Conservation (phyloP, 108 stramenopile species). For the Fistulifera solaris region DNA sequence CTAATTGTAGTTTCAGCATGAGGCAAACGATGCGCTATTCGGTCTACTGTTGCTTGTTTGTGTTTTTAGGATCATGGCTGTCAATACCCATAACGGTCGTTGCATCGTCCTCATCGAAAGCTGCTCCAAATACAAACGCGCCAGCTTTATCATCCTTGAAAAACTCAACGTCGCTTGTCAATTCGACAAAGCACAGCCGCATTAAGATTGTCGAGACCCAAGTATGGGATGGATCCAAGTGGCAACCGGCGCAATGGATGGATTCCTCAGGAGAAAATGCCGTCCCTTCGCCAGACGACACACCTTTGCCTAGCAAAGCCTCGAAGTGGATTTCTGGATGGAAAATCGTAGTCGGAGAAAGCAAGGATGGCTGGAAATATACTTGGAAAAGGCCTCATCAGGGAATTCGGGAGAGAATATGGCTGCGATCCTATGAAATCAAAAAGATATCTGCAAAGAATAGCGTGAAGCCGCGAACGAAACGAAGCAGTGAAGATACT, state of each 20-base stretch:
- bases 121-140: too few species aligned
- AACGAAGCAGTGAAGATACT: background rate
- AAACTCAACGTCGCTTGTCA: background rate
- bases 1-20: too few species aligned
- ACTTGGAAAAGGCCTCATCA: slow-evolving; percentile 25
- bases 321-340: slow-evolving; percentile 56
- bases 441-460: background rate
- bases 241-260: slow-evolving; percentile 20
- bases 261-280: slow-evolving; percentile 25
- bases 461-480: slow-evolving; percentile 2
- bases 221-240: slow-evolving; percentile 27
- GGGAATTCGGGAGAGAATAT: slow-evolving; percentile 39
- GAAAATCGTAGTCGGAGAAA: slow-evolving; percentile 62
- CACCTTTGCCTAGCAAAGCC: slow-evolving; percentile 27
- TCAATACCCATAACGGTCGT: too few species aligned
- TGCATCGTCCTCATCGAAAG: too few species aligned
- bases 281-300: slow-evolving; percentile 13
- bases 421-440: slow-evolving; percentile 39
- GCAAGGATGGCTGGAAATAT: slow-evolving; percentile 73
- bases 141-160: too few species aligned
- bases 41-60: too few species aligned
- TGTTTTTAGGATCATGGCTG: too few species aligned
- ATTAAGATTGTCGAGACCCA: slow-evolving; percentile 30
- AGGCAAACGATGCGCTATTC: too few species aligned
- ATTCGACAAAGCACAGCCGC: slow-evolving; percentile 8